Evolutionary conservation across 75 land plant genomes (phyloP).

Genomic region (Chamaecyparis obtusa): DNA sequence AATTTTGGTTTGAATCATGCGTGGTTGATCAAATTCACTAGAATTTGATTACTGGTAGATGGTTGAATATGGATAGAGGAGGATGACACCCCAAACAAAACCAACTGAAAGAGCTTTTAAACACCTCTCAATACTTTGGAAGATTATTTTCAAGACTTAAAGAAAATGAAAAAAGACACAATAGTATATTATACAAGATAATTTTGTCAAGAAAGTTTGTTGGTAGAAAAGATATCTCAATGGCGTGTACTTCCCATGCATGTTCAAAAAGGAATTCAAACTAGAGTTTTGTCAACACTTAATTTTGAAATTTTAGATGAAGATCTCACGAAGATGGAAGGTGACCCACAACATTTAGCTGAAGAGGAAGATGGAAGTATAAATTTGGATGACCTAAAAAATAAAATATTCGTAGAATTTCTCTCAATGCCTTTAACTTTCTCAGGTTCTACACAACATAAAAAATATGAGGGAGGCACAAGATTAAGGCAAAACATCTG

Average conservation of each 20-base stretch:
- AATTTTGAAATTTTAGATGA: neutral
- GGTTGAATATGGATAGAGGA: neutral
- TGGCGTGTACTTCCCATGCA: neutral
- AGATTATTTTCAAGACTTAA: neutral
- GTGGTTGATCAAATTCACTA: too few species aligned
- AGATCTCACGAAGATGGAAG: neutral
- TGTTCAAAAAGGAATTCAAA: neutral
- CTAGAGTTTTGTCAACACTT: neutral
- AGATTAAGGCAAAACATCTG: neutral
- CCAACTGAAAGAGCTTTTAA: neutral
- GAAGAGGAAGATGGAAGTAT: neutral
- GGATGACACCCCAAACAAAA: neutral
- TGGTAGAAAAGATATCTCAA: neutral
- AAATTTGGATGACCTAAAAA: neutral
- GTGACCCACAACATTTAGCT: neutral
- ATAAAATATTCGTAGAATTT: neutral
- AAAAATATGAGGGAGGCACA: neutral
- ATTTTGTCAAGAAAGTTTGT: neutral
- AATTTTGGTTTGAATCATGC: too few species aligned
- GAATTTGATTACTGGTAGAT: neutral
- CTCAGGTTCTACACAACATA: neutral
- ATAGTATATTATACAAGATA: neutral
- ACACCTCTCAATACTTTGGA: neutral
- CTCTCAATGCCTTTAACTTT: neutral
- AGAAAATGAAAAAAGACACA: neutral